Conservation (phyloP, 202 grass and related monocot genomes). For the Alloteropsis angusta region DNA sequence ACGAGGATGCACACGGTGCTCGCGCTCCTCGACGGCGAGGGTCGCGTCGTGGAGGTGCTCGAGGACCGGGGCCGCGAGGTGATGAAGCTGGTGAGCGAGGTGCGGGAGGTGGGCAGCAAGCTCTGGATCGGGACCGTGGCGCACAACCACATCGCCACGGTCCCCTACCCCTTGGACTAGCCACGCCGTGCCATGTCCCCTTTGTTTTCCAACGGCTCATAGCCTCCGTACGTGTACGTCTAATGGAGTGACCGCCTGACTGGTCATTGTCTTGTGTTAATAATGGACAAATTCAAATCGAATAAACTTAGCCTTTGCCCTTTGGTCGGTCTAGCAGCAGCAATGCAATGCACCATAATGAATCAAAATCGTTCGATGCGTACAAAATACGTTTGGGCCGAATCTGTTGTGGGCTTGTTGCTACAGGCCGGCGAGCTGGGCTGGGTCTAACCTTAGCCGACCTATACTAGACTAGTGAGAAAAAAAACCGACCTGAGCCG, state of each 20-base stretch:
- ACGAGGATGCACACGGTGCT: conserved; percentile 69
- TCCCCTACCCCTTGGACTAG: conserved; percentile 44
- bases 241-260: neutral
- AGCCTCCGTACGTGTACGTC: neutral
- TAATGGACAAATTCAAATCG: neutral
- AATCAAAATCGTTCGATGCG: neutral
- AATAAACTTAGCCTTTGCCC: neutral
- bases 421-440: neutral
- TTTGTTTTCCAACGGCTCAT: neutral
- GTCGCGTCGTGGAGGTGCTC: conserved; percentile 59
- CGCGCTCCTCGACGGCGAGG: conserved; percentile 57
- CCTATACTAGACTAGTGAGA: neutral
- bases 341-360: too few species aligned
- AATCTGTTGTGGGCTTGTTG: neutral
- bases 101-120: conserved; percentile 62
- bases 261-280: neutral
- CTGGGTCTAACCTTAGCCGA: neutral
- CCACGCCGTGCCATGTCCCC: neutral
- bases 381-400: neutral
- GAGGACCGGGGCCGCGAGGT: conserved; percentile 75
- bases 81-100: conserved; percentile 82
- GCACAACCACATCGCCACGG: conserved; percentile 78
- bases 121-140: conserved; percentile 90
- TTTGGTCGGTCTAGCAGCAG: neutral
- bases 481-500: neutral